Percentiles rank a stretch among this genome's conserved stretches.
These are phyloP conservation scores for Phoenix roebelenii DNA, from an alignment of 176 grass and related monocot species.

Conservation along the genomic window DNA sequence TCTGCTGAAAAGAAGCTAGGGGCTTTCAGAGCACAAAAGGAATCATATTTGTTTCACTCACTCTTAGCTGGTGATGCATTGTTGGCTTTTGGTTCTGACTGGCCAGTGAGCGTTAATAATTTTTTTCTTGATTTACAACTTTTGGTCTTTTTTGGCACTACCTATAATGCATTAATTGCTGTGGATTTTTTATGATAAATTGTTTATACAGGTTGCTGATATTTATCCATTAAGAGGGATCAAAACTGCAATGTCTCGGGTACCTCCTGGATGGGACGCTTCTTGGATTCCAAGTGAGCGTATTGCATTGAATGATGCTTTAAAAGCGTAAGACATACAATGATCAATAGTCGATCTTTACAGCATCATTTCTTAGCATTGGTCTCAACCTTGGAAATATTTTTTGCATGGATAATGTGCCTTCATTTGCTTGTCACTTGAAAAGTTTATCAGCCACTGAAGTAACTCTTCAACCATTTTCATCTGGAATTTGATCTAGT, in stretches of 20 bases:
- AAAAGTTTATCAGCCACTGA: too few relatives aligned
- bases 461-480: too few relatives aligned
- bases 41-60: constrained; percentile 62
- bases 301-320: constrained; percentile 44
- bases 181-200: background rate
- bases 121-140: background rate
- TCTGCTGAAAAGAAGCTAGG: constrained; percentile 58
- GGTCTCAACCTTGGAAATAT: too few relatives aligned
- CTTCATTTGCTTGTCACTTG: too few relatives aligned
- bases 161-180: too few relatives aligned
- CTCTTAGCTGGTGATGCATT: constrained; percentile 33
- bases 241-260: constrained; percentile 38
- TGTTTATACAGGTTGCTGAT: constrained; percentile 56
- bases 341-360: background rate
- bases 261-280: constrained; percentile 49
- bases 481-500: too few relatives aligned
- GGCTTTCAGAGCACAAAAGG: constrained; percentile 32
- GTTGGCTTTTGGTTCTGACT: constrained; percentile 93
- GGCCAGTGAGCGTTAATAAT: constrained; percentile 41
- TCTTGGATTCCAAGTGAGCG: constrained; percentile 64
- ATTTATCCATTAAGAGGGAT: constrained; percentile 72
- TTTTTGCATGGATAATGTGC: too few relatives aligned
- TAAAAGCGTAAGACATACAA: constrained; percentile 55
- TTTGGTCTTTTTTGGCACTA: background rate
- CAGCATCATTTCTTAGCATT: background rate